phyloP scores from a whole-genome alignment of 768 basidiomycete species.

The Tricholoma flavovirens region DNA sequence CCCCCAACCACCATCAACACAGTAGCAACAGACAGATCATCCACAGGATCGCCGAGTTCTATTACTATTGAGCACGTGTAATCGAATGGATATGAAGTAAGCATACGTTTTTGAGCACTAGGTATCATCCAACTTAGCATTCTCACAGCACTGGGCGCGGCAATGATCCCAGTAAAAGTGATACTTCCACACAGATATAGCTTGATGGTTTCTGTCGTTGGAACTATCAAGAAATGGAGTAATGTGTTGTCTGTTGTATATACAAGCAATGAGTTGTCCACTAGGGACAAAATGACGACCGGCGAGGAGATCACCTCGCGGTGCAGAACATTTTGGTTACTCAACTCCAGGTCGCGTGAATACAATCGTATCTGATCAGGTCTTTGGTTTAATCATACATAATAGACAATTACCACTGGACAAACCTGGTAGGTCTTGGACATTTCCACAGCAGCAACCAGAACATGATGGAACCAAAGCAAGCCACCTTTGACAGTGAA shows the following conservation, averaged over 20 bases:
- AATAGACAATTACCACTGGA: constrained; percentile 9
- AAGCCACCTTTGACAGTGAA: constrained; percentile 88
- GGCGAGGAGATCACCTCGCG: constrained; percentile 71
- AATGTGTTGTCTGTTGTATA: constrained; percentile 94
- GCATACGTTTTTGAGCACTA: constrained; percentile 82
- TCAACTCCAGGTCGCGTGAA: constrained; percentile 85
- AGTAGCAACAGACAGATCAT: constrained; percentile 90
- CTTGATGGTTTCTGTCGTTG: constrained; percentile 76
- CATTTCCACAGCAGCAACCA: constrained; percentile 86
- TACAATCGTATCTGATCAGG: constrained; percentile 77
- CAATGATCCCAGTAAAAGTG: constrained; percentile 86
- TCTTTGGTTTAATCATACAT: background rate
- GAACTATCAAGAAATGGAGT: constrained; percentile 86
- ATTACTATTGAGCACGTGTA: constrained; percentile 4
- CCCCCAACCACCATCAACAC: constrained; percentile 95
- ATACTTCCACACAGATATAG: constrained; percentile 93
- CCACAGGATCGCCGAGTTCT: constrained; percentile 93
- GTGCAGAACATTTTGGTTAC: constrained; percentile 77
- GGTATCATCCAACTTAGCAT: constrained; percentile 98
- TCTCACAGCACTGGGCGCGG: constrained; percentile 75
- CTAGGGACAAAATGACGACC: constrained; percentile 81
- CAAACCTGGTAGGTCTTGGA: constrained; percentile 71
- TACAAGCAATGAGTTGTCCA: constrained; percentile 92
- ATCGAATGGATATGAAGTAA: background rate
- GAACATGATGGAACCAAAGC: constrained; percentile 94